Evolutionary conservation across 2,329 filamentous ascomycete genomes (phyloP), one percentile per base, ranked within the genome.

Genomic region (Cladorrhinum sp.): DNA sequence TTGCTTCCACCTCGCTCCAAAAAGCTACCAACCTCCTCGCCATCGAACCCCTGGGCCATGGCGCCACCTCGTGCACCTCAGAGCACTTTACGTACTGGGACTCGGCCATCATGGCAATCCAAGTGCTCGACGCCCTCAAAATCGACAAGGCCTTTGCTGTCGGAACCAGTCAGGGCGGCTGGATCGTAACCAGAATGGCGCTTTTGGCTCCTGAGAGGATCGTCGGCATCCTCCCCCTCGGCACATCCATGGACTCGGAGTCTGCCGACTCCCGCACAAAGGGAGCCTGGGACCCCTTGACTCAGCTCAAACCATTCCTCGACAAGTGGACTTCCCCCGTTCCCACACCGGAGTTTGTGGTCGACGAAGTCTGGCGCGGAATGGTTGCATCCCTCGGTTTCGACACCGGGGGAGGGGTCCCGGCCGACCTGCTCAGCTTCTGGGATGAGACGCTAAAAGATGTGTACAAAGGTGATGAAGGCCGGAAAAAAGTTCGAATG

Each of bases 71-170:
- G 58, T 74, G 68, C 58, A 57, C 69, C n/a, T 66, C 68, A 0
- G 79, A 81, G 66, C 77, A 81, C 61, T 84, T 81, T 66, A 83
- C 79, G 1, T 83, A 82, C 72, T 84, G 81, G 81, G 81, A 84
- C 68, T 72, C 80, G 2, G 81, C 81, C 50, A 71, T 76, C 61
- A 79, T 86, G 79, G 78, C 78, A 10, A 71, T 84, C 8, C 82
- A 86, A 71, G 81, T 83, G 1, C 74, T 86, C 75, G 78, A 84
- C 41, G 75, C 75, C 4, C 73, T 84, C 2, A 74, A 75, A 1
- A 74, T 83, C 24, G 55, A 73, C 18, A 78, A 78, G 72, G 80
- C 78, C 0, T 83, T 81, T 62, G 76, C 77, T 0, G 68, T 83
- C 8, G 81, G 81, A 18, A 82, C 79, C 8, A 81, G 78, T 58